These are phyloP conservation scores for Chrysoporthe deuterocubensis DNA, from an alignment of 2,329 filamentous ascomycete species.

Conservation along the genomic window DNA sequence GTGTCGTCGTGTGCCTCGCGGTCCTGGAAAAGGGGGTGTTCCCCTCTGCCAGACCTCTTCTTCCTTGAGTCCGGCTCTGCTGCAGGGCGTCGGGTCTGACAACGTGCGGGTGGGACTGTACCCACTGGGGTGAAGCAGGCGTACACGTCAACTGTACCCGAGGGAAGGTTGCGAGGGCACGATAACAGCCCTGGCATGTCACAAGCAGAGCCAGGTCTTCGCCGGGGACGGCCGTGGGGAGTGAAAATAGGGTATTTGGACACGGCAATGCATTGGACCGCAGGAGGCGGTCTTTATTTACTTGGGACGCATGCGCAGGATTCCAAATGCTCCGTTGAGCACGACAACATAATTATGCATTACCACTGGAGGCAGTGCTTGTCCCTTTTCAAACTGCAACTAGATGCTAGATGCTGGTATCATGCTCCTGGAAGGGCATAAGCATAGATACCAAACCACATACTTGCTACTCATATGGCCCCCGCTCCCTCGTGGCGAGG, in stretches of 20 bases:
- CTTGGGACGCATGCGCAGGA: not conserved
- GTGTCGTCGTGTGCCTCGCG: too few relatives aligned
- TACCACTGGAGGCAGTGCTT: slow-evolving; percentile 24
- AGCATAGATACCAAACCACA: slow-evolving; percentile 22
- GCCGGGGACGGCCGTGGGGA: not conserved
- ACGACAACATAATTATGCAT: slow-evolving; percentile 19
- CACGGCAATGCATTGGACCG: not conserved
- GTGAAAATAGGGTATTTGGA: not conserved
- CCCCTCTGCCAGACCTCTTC: too few relatives aligned
- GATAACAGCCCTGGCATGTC: not conserved
- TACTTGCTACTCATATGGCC: slow-evolving; percentile 12
- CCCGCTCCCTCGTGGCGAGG: slow-evolving; percentile 2
- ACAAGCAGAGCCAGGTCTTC: not conserved
- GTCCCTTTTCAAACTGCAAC: slow-evolving; percentile 14
- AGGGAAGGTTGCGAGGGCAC: too few relatives aligned
- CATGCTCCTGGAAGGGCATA: slow-evolving; percentile 17
- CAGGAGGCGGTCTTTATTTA: not conserved
- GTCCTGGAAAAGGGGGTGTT: too few relatives aligned
- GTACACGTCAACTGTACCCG: too few relatives aligned
- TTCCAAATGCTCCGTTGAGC: not conserved
- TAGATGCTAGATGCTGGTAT: slow-evolving; percentile 25
- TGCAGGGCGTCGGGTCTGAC: too few relatives aligned
- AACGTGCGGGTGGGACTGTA: not conserved
- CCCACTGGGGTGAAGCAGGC: not conserved
- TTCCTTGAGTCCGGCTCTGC: too few relatives aligned